Base-by-base conservation (phyloP, 495 filamentous ascomycete genomes). In the Penicillium turbatum region DNA sequence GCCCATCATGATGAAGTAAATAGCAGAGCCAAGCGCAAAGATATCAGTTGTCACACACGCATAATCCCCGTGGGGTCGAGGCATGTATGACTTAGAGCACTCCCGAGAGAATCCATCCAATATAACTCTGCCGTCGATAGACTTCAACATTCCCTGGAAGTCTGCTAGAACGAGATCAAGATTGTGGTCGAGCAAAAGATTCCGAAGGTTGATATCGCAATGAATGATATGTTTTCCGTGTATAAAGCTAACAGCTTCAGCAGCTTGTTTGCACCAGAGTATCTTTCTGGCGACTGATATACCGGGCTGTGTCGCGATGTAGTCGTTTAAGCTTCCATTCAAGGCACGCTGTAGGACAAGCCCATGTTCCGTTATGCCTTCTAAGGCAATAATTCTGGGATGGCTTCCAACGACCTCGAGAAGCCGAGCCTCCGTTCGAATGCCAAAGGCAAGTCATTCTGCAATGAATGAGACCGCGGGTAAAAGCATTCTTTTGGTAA, bases 141-240 rank as follows among this genome's bases (percentile, higher is more conserved):
- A 48, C 21, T 60, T 47, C 39, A 55, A 38, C 49, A 54, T 49
- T 19, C 60, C 63, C 52, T 63, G 57, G 27, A 66, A 63, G 51
- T 66, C 51, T 38, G 40, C 40, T 19, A 53, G 51, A 29, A 45
- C 0, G 11, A 53, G 19, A 53, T 53, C 54, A 8, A 69, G 55
- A 37, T 69, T 64, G 6, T 60, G 41, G 15, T 62, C 54, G 10
- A 69, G 41, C 12, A 55, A 48, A 38, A 58, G 50, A 48, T 63
- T 59, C 30, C 55, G 41, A 42, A 49, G 51, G 42, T 56, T 57
- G 27, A 64, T 58, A 34, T 61, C 61, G 53, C 61, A 64, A 39
- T 64, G 51, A 41, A 63, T 50, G 13, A 63, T 21, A 11, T 38
- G 17, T 41, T 56, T 58, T 17, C 42, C 9, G 49, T 63, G 57